These are phyloP conservation scores for Thermothelomyces thermophilus DNA, from an alignment of 2,329 filamentous ascomycete species.

Conservation along the genomic window DNA sequence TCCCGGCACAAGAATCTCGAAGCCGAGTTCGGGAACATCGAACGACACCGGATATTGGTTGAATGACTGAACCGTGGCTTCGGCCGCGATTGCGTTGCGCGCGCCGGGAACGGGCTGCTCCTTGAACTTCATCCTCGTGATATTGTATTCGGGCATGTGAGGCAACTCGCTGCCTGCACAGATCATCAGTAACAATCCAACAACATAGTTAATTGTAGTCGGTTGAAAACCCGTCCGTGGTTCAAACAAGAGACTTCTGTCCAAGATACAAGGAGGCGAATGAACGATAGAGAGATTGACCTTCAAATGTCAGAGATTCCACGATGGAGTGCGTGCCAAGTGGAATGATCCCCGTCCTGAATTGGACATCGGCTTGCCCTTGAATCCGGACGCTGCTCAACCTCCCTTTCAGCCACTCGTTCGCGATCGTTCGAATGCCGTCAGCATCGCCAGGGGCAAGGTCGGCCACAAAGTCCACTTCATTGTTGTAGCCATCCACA, in stretches of 20 bases:
- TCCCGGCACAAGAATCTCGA: conserved; percentile 78
- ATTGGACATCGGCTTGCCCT: conserved; percentile 63
- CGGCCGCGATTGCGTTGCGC: conserved; percentile 66
- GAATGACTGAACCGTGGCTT: conserved; percentile 63
- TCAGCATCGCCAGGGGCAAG: conserved; percentile 69
- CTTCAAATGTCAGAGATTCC: conserved; percentile 73
- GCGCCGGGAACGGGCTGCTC: conserved; percentile 54
- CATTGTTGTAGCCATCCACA: conserved; percentile 68
- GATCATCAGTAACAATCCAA: conserved; percentile 32
- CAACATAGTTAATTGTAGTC: conserved; percentile 11
- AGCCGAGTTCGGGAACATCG: conserved; percentile 70
- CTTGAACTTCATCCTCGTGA: conserved; percentile 71
- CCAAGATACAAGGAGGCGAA: conserved; percentile 57
- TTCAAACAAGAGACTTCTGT: conserved; percentile 43
- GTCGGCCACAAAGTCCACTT: conserved; percentile 72
- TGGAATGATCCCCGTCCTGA: conserved; percentile 73
- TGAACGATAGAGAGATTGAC: conserved; percentile 65
- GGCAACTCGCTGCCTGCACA: conserved; percentile 63
- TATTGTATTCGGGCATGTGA: conserved; percentile 70
- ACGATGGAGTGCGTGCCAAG: conserved; percentile 71
- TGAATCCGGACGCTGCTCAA: conserved; percentile 64
- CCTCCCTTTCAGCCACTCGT: conserved; percentile 80
- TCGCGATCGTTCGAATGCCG: conserved; percentile 70
- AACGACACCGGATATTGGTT: conserved; percentile 77
- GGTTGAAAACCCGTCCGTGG: conserved; percentile 1